Evolutionary conservation across 108 stramenopile genomes (phyloP), one percentile per base, ranked within the genome.

Genomic region (Fistulifera pelliculosa): DNA sequence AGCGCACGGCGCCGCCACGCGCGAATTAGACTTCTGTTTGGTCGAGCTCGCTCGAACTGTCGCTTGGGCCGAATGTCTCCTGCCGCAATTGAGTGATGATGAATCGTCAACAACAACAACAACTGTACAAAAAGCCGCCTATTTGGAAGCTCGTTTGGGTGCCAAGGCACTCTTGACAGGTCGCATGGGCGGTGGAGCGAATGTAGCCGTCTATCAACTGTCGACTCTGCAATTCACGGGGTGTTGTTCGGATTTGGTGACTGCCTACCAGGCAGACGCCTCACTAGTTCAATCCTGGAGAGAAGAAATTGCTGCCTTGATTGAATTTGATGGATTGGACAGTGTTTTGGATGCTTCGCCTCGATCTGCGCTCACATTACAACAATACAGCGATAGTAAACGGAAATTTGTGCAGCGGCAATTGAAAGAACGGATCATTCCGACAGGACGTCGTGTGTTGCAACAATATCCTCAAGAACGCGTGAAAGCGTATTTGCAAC

Each of bases 281-380:
- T 43, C 59, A 8, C 47, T 52, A 11, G 42, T 16, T 47, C 55
- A 56, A 4, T 63, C 71, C 18, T 43, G 85, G 24, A 49, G 83
- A 14, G 89, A 91, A 60, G 41, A 70, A 13, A 52, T 91, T 11
- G 89, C 83, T 0, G 64, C 70, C 19, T 45, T 86, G 42, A 83
- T 87, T 0, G 89, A 91, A 66, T 91, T 91, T 68, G 89, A 91
- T 68, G 89, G 89, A 10, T 47, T 91, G 12, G 89, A 90, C 49
- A 82, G 73, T 19, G 81, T 80, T 0, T 57, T 66, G 23, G 89
- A 87, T 62, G 75, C 80, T 1, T 87, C 85, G 15, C 89, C 89
- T 8, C 60, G 89, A 54, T 85, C 83, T 21, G 70, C 79, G 8
- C 59, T 91, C 27, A 87, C 79, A 54, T 48, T 87, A 35, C 51